Base-by-base conservation (phyloP, 345 rosid species). In the Cardamine chenopodiifolia region DNA sequence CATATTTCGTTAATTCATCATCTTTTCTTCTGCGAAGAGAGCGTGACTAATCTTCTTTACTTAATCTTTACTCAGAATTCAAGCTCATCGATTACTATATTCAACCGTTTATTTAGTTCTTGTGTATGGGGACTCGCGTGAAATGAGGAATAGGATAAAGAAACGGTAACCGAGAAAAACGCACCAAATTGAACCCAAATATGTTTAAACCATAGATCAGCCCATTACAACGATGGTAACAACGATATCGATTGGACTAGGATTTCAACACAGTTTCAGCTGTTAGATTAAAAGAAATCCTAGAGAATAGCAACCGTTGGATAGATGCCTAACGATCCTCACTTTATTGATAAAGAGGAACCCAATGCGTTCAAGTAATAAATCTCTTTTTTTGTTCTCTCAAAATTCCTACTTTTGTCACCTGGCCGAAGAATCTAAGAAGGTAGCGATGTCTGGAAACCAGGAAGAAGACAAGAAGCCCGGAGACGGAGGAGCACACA, bases 381-480 rank as follows among this genome's bases (percentile, higher is more conserved):
- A 45, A 55, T 58, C 56, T 59, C 64, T 74, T 17, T 4, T 20
- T 7, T 1, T 15, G 42, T 40, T 54, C 52, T 20, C 45, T 31
- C n/a, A 5, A 29, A 44, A 14, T 35, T n/a, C 74, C 6, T 37
- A 6, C 20, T 39, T 49, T 35, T 66, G 39, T 61, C 45, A 49
- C 52, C 13, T 32, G 69, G 29, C 34, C 50, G 60, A 42, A 78
- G 50, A 20, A 79, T 77, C 84, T 72, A 70, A 5, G 73, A 81
- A 6, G 70, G 73, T 26, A 68, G 7, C 14, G 14, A 70, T 77
- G 80, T 77, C 81, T 57, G 78, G 83, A 1, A 83, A 53, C 40
- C 85, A 78, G 55, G 95, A 87, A 63, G 89, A 86, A 71, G 96
- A 85, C 50, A 90, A 92, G 91, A 88, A 90, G 83, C 93, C 92